Percentiles rank a stretch among this genome's conserved stretches.
Evolutionary conservation across 139 green algal species (phyloP).

Genomic region (Micromonas commoda): DNA sequence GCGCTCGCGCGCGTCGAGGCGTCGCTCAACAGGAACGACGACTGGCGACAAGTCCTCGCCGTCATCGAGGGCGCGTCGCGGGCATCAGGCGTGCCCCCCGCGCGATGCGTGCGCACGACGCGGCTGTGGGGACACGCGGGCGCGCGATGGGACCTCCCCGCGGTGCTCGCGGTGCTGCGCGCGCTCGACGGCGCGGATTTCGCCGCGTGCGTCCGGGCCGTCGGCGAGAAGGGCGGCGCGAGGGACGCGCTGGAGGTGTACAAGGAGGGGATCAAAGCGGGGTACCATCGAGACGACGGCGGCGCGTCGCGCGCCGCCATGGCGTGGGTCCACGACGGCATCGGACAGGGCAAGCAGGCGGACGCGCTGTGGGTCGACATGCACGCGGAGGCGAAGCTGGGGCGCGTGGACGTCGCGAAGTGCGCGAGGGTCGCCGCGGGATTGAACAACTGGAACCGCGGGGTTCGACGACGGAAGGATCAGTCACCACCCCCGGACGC

Average conservation of each 20-base stretch:
- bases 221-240: background rate
- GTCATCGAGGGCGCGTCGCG: background rate
- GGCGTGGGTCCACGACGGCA: background rate
- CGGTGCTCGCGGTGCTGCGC: background rate
- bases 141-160: background rate
- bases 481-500: too few relatives aligned
- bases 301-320: background rate
- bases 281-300: background rate
- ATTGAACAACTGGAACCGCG: too few relatives aligned
- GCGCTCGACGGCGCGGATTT: background rate
- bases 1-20: background rate
- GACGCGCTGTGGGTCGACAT: conserved; percentile 1
- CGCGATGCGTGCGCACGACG: background rate
- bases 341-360: background rate
- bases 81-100: background rate
- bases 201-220: background rate
- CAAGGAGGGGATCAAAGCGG: background rate
- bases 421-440: too few relatives aligned
- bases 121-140: background rate
- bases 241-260: background rate
- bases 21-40: background rate
- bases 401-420: background rate
- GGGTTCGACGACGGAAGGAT: too few relatives aligned
- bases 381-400: background rate
- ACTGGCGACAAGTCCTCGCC: background rate